Conservation (phyloP, 495 filamentous ascomycete species). For the Cercophora scortea region DNA sequence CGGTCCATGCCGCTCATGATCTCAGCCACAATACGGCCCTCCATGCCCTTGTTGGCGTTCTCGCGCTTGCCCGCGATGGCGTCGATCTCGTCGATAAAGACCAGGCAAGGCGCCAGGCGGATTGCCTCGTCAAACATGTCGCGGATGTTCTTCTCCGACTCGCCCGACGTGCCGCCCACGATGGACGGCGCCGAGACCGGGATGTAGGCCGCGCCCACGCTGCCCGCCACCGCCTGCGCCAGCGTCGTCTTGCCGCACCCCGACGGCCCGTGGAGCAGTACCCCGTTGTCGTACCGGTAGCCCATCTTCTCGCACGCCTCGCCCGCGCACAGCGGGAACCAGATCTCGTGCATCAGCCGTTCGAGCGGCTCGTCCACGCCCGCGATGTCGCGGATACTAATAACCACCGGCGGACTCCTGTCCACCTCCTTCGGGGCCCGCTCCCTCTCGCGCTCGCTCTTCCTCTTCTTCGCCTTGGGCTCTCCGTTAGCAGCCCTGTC, state of each 20-base stretch:
- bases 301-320: constrained; percentile 47
- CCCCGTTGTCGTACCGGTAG: constrained; percentile 75
- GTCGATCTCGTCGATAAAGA: constrained; percentile 97
- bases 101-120: constrained; percentile 77
- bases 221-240: constrained; percentile 81
- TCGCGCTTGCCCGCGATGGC: constrained; percentile 92
- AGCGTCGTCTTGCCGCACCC: constrained; percentile 96
- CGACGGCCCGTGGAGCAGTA: constrained; percentile 85
- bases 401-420: constrained; percentile 63
- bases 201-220: constrained; percentile 78
- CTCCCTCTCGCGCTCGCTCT: constrained; percentile 19
- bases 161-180: constrained; percentile 90
- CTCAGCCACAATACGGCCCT: constrained; percentile 91
- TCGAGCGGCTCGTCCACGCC: constrained; percentile 75
- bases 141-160: constrained; percentile 89
- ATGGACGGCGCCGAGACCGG: constrained; percentile 83
- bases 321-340: constrained; percentile 64
- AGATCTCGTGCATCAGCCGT: constrained; percentile 71
- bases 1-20: constrained; percentile 85
- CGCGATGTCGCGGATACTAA: constrained; percentile 75
- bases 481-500: constrained; percentile 53
- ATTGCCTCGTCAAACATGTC: constrained; percentile 89
- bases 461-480: constrained; percentile 58
- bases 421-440: constrained; percentile 36
- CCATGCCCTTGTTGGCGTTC: constrained; percentile 93